Conservation (phyloP, 805 yeast genomes). For the Candida pseudofarinosa region DNA sequence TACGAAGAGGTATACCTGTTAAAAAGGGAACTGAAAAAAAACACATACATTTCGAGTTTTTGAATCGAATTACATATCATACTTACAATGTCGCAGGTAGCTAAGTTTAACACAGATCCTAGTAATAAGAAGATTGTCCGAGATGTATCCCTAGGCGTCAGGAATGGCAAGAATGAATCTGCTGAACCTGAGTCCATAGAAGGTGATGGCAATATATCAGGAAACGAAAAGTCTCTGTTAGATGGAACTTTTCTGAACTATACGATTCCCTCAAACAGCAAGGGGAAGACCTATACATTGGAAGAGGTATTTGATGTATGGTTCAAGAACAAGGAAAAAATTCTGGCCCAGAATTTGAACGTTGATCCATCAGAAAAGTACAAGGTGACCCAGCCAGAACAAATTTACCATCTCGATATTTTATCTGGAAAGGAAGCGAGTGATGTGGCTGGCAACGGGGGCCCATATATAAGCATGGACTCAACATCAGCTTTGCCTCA, state of each 20-base stretch:
- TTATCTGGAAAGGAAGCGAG: neutral
- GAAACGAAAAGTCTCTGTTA: neutral
- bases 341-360: conserved; percentile 14
- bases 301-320: conserved; percentile 54
- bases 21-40: neutral
- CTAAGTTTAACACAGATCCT: neutral
- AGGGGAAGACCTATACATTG: conserved; percentile 44
- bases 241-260: neutral
- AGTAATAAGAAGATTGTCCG: neutral
- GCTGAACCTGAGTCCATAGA: neutral
- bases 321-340: conserved; percentile 29
- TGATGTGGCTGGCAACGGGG: neutral
- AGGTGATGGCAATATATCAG: neutral
- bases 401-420: conserved; percentile 35
- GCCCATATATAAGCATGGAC: neutral
- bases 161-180: neutral
- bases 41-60: neutral
- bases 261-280: conserved; percentile 34
- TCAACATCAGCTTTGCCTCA: conserved; percentile 8
- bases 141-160: neutral
- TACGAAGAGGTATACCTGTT: neutral
- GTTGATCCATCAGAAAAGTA: conserved; percentile 21
- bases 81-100: neutral
- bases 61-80: neutral
- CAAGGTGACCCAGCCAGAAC: conserved; percentile 27